Evolutionary conservation across 768 basidiomycete species (phyloP), one percentile per base, ranked within the genome.

Genomic region (Russula virescens): DNA sequence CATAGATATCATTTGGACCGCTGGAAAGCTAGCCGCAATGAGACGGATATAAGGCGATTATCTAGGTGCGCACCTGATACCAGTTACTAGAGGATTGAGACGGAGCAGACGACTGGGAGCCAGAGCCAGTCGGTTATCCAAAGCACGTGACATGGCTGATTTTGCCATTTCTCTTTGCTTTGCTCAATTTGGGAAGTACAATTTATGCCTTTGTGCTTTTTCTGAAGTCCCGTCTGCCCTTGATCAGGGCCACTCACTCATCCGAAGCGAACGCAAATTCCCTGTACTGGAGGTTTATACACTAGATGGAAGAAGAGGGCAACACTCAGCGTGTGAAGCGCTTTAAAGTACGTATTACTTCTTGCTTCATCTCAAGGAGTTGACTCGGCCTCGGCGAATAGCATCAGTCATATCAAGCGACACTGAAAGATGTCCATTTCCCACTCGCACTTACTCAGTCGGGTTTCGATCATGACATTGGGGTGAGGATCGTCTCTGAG

Each of bases 321-420:
- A 31, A 21, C 26, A 10, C 16, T 7, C 75, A 71, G 48, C 75
- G 76, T 5, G 72, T 74, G 5, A 84, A 82, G 68, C 76, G 82
- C 19, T 83, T 83, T 73, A 83, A 81, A 73, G 82, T 81, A 38
- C 2, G 69, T 46, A 25, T 21, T 42, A 3, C 26, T 45, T 8
- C 18, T 55, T 13, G 2, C 26, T 43, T 65, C 25, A 60, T 52
- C 16, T 5, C n/a, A 25, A 58, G 8, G 45, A 43, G 45, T 52
- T 40, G 25, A 50, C 5, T 31, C 31, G 31, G n/a, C 31, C 47
- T 38, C 43, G 34, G 40, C 35, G 16, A 52, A 11, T 68, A 91
- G 89, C 81, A 90, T 71, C 85, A 89, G 76, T 91, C 89, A 0
- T 86, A 91, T 68, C 79, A 83, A 60, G 76, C 83, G 68, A 77